A percentile compares a stretch with the other conserved stretches of the same genome.
Conservation (phyloP, 345 rosid genomes). For the Nasturtium officinale region DNA sequence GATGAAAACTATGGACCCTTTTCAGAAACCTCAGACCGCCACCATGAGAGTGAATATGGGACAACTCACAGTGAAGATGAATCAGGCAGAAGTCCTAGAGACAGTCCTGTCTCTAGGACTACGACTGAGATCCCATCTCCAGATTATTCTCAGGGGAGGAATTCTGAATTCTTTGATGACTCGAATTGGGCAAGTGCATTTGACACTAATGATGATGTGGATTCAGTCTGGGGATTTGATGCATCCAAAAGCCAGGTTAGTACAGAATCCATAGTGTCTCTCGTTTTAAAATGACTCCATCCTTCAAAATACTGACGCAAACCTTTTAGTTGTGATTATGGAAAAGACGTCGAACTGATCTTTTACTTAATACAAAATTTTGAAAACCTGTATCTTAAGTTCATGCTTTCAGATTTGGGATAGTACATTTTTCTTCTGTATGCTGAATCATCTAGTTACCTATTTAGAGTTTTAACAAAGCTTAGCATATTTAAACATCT, state of each 20-base stretch:
- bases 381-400: not conserved
- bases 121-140: conserved; percentile 67
- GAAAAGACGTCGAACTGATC: conserved; percentile 14
- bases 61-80: conserved; percentile 80
- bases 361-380: not conserved
- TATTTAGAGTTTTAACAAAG: conserved; percentile 7
- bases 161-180: conserved; percentile 80
- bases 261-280: conserved; percentile 21
- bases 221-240: conserved; percentile 92
- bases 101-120: conserved; percentile 69
- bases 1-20: conserved; percentile 54
- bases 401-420: conserved; percentile 25
- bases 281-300: not conserved
- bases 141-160: conserved; percentile 64
- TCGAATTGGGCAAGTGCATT: conserved; percentile 89
- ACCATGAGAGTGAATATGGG: conserved; percentile 61
- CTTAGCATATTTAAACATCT: conserved; percentile 19
- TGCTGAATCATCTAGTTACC: conserved; percentile 7
- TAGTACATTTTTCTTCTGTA: not conserved
- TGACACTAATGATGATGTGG: conserved; percentile 85
- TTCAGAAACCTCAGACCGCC: conserved; percentile 51
- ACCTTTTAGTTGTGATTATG: not conserved
- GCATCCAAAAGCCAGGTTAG: conserved; percentile 71
- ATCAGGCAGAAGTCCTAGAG: conserved; percentile 78
- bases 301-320: not conserved